Evolutionary conservation across 768 basidiomycete genomes (phyloP).

Genomic region (Gyrodon lividus): DNA sequence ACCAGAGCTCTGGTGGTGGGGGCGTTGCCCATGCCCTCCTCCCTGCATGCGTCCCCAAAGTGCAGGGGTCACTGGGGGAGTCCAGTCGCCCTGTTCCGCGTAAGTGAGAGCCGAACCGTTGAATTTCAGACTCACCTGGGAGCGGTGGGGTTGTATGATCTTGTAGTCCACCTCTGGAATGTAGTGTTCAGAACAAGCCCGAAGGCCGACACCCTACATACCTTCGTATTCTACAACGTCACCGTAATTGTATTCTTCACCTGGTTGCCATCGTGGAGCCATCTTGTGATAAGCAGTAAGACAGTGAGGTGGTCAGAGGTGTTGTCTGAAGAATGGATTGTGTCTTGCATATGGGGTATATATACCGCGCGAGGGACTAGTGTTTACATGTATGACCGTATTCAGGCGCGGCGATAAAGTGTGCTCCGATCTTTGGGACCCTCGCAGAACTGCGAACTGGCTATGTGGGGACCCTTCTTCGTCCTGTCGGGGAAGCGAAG

Average conservation of each 20-base stretch:
- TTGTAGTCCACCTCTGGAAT: slow-evolving; percentile 52
- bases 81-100: slow-evolving; percentile 58
- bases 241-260: slow-evolving; percentile 54
- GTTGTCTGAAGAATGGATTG: neutral
- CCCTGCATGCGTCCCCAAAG: slow-evolving; percentile 61
- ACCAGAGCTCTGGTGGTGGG: slow-evolving; percentile 13
- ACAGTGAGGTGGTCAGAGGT: slow-evolving; percentile 6
- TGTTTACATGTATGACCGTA: slow-evolving; percentile 1
- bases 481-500: neutral
- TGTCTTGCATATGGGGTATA: slow-evolving; percentile 17
- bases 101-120: slow-evolving; percentile 3
- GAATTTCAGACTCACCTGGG: slow-evolving; percentile 48
- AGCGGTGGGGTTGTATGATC: slow-evolving; percentile 69
- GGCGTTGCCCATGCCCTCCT: slow-evolving; percentile 23
- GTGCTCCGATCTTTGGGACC: neutral
- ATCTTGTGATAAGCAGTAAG: slow-evolving; percentile 27
- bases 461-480: neutral
- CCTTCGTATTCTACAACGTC: slow-evolving; percentile 59
- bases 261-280: slow-evolving; percentile 58
- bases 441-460: neutral
- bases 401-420: too few relatives aligned
- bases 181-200: slow-evolving; percentile 7
- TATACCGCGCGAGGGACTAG: slow-evolving; percentile 16
- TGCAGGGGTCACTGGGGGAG: slow-evolving; percentile 58
- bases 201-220: slow-evolving; percentile 17